Conservation (phyloP, 2,329 filamentous ascomycete genomes). For the Cercospora berteroae region DNA sequence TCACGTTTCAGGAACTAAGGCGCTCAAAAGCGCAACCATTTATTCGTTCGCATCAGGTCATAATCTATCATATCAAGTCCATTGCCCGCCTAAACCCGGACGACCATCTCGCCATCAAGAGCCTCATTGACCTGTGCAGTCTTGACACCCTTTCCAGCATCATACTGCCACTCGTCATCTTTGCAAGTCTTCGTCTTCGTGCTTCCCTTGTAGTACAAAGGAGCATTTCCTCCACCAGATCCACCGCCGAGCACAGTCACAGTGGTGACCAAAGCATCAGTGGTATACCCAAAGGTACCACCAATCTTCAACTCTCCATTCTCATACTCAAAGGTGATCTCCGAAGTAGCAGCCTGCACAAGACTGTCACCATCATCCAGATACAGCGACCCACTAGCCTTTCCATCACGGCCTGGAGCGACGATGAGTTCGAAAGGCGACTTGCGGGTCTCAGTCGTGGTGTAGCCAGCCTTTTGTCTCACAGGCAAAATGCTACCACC, state of each 20-base stretch:
- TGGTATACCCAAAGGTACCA: slow-evolving; percentile 18
- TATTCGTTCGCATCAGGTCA: neutral
- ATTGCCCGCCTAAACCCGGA: slow-evolving; percentile 1
- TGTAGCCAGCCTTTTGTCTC: slow-evolving; percentile 56
- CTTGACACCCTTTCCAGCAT: slow-evolving; percentile 7
- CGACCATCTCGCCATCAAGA: slow-evolving; percentile 14
- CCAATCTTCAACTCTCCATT: slow-evolving; percentile 38
- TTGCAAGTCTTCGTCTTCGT: slow-evolving; percentile 4
- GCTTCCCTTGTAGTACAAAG: slow-evolving; percentile 8
- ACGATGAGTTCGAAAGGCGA: slow-evolving; percentile 70
- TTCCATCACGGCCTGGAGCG: slow-evolving; percentile 60
- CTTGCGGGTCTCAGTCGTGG: slow-evolving; percentile 60
- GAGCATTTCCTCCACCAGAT: neutral
- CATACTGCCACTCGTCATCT: slow-evolving; percentile 4
- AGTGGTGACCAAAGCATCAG: slow-evolving; percentile 9
- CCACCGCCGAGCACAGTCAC: slow-evolving; percentile 13
- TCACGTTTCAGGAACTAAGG: neutral
- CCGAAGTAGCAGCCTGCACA: slow-evolving; percentile 54
- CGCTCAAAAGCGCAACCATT: neutral
- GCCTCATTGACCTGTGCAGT: slow-evolving; percentile 10
- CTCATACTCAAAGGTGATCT: slow-evolving; percentile 60
- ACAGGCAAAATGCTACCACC: slow-evolving; percentile 63
- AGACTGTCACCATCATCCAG: slow-evolving; percentile 73
- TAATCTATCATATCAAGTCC: neutral
- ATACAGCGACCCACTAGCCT: slow-evolving; percentile 66